Conservation (phyloP, 2,329 filamentous ascomycete genomes). For the Apiospora aurea region DNA sequence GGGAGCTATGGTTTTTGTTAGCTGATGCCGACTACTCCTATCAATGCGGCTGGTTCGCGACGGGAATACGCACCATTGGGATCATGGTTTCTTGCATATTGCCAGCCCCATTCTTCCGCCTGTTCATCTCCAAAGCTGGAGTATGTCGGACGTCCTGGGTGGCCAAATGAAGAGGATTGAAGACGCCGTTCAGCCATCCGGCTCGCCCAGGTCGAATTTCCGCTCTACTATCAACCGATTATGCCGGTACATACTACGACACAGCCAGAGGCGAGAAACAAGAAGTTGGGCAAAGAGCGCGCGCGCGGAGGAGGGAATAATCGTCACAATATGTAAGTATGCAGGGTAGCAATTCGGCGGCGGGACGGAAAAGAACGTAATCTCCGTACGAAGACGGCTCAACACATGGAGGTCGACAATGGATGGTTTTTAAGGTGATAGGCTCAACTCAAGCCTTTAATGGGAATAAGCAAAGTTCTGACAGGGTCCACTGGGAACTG, state of each 20-base stretch:
- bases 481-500: slow-evolving; percentile 7
- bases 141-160: slow-evolving; percentile 29
- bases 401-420: slow-evolving; percentile 2
- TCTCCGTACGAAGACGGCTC: slow-evolving; percentile 4
- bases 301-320: not conserved
- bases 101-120: slow-evolving; percentile 29
- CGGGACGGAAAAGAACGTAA: slow-evolving; percentile 1
- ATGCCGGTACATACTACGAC: slow-evolving; percentile 27
- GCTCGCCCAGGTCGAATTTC: slow-evolving; percentile 28
- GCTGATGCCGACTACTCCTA: slow-evolving; percentile 7
- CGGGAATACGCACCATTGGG: slow-evolving; percentile 19
- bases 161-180: slow-evolving; percentile 27
- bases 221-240: slow-evolving; percentile 22
- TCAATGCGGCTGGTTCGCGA: not conserved
- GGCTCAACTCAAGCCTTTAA: slow-evolving; percentile 14
- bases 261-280: slow-evolving; percentile 23
- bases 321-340: not conserved
- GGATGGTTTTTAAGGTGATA: slow-evolving; percentile 14
- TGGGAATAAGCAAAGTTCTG: slow-evolving; percentile 21
- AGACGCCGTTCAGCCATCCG: slow-evolving; percentile 30
- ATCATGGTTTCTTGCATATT: slow-evolving; percentile 26
- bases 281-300: slow-evolving; percentile 1
- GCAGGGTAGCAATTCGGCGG: not conserved
- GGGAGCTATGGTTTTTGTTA: slow-evolving; percentile 36
- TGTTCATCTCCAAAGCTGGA: slow-evolving; percentile 14